Conservation (phyloP, 2,329 filamentous ascomycete species). For the Grosmannia huntii region DNA sequence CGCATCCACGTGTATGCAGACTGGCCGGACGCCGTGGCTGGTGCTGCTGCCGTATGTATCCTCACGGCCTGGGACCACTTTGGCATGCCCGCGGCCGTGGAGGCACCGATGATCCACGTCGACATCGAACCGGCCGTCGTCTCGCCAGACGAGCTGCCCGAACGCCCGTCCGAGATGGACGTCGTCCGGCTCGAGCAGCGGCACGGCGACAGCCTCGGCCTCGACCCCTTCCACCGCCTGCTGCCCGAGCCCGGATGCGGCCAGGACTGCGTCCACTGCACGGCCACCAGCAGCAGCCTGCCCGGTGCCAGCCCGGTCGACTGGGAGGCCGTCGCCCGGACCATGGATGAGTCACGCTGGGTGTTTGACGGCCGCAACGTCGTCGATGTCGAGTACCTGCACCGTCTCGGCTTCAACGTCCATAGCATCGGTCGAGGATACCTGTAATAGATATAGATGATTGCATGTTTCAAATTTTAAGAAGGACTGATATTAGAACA, state of each 20-base stretch:
- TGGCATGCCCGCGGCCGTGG: neutral
- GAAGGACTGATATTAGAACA: no score
- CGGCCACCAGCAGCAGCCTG: neutral
- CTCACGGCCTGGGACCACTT: neutral
- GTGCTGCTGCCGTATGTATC: no score
- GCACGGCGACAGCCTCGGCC: neutral
- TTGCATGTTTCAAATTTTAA: no score
- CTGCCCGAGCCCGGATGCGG: neutral
- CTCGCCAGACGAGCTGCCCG: neutral
- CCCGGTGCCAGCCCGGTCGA: neutral
- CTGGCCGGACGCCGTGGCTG: no score
- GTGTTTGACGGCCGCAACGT: conserved; percentile 1
- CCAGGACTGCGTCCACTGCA: neutral
- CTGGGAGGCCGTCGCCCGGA: neutral
- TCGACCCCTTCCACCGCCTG: neutral
- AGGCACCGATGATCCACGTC: no score
- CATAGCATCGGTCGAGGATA: conserved; percentile 9
- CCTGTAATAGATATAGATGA: no score
- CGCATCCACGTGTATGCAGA: no score
- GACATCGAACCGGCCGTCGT: neutral
- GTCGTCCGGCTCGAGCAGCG: neutral
- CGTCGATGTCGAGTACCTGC: neutral
- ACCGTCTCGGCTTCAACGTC: neutral
- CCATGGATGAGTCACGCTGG: conserved; percentile 1
- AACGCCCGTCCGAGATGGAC: neutral